A percentile compares a stretch with the other conserved stretches of the same genome.
phyloP scores from a whole-genome alignment of 306 rosid species.

The Vachellia collinsii region DNA sequence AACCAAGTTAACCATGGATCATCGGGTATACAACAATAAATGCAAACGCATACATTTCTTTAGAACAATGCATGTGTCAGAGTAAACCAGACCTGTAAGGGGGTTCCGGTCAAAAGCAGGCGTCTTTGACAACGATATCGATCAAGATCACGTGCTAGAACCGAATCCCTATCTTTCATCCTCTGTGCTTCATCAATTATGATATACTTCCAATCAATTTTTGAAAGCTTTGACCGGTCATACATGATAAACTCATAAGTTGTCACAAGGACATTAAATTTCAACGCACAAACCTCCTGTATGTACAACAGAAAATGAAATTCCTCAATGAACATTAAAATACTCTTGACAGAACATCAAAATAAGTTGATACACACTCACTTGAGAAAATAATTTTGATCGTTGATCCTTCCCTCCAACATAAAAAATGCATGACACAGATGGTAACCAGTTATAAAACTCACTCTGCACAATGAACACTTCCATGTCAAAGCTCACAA shows the following conservation, averaged over 20 bases:
- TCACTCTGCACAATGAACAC: constrained; percentile 77
- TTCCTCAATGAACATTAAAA: constrained; percentile 28
- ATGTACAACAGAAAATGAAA: constrained; percentile 36
- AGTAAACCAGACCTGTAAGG: constrained; percentile 74
- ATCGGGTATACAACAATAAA: constrained; percentile 16
- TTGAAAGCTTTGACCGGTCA: constrained; percentile 95
- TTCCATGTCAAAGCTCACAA: constrained; percentile 24
- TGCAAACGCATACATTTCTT: background rate
- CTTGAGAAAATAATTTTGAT: constrained; percentile 90
- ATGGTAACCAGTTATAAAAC: constrained; percentile 87
- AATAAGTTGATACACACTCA: constrained; percentile 50
- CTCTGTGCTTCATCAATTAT: constrained; percentile 98
- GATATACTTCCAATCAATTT: constrained; percentile 95
- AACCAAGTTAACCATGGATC: background rate
- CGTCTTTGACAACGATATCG: constrained; percentile 98
- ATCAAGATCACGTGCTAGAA: constrained; percentile 98
- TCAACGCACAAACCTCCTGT: constrained; percentile 93
- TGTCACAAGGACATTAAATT: constrained; percentile 97
- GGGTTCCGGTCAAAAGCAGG: constrained; percentile 98
- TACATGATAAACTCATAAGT: constrained; percentile 99
- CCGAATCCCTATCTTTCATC: constrained; percentile 99
- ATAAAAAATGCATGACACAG: constrained; percentile 92
- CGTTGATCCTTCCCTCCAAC: constrained; percentile 94
- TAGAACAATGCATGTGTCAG: constrained; percentile 24
- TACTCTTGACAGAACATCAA: constrained; percentile 27